A percentile compares a stretch with the other conserved stretches of the same genome.
These are phyloP conservation scores for Haematococcus lacustris DNA, from an alignment of 139 green algal species.

Conservation along the genomic window DNA sequence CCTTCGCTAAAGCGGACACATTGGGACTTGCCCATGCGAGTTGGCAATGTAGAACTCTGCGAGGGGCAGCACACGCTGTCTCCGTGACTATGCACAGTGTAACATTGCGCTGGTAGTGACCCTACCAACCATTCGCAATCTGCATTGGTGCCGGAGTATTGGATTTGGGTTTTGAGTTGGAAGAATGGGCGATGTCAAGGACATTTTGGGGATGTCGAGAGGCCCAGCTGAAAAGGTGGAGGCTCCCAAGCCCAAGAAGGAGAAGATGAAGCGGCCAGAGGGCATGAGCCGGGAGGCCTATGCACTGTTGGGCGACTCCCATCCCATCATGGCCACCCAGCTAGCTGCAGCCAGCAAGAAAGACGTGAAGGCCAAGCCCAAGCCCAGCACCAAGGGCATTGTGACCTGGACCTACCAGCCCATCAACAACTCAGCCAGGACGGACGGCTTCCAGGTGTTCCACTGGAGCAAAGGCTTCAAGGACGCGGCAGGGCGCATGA, in stretches of 20 bases:
- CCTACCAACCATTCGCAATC: too few species aligned
- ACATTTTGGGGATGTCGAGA: constrained; percentile 76
- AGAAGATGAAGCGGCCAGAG: constrained; percentile 73
- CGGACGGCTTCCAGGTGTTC: constrained; percentile 63
- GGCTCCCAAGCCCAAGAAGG: constrained; percentile 33
- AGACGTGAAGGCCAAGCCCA: constrained; percentile 31
- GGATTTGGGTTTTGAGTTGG: too few species aligned
- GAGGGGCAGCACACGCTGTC: too few species aligned
- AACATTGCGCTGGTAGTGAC: too few species aligned
- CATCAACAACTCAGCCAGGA: constrained; percentile 70
- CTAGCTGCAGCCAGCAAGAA: constrained; percentile 27
- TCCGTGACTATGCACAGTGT: too few species aligned
- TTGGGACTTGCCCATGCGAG: too few species aligned
- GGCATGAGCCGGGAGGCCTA: constrained; percentile 84
- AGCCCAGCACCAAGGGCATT: constrained; percentile 30
- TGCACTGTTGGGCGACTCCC: constrained; percentile 69
- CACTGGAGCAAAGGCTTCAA: constrained; percentile 86
- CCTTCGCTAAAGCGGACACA: too few species aligned
- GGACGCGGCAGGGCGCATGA: constrained; percentile 56
- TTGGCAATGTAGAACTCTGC: too few species aligned
- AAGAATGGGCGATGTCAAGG: constrained; percentile 81
- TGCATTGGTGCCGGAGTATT: too few species aligned
- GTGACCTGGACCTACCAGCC: constrained; percentile 49
- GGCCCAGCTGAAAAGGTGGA: constrained; percentile 7
- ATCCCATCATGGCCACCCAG: constrained; percentile 73